These are phyloP conservation scores for Litsea cubeba DNA, from an alignment of 164 flowering plant species.

Conservation along the genomic window DNA sequence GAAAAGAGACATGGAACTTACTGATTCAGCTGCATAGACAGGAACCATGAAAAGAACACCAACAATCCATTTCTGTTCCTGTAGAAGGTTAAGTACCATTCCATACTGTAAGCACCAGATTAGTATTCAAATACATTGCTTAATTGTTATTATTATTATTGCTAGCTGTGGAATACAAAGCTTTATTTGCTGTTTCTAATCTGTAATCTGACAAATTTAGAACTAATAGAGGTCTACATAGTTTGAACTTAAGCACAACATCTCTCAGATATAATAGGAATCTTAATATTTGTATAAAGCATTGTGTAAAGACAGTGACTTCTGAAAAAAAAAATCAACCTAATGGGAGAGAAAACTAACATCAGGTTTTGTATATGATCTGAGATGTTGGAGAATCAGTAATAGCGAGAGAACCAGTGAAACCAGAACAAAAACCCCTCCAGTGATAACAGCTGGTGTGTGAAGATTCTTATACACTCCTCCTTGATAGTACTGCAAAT, in stretches of 20 bases:
- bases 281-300: not conserved
- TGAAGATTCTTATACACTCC: constrained; percentile 40
- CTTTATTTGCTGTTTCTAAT: not conserved
- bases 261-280: not conserved
- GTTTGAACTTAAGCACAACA: not conserved
- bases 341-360: constrained; percentile 37
- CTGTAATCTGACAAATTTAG: not conserved
- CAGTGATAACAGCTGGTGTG: constrained; percentile 46
- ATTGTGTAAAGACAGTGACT: not conserved
- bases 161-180: not conserved
- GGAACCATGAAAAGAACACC: constrained; percentile 85
- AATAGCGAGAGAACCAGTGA: constrained; percentile 53
- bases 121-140: not conserved
- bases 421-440: constrained; percentile 41
- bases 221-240: not conserved
- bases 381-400: constrained; percentile 69
- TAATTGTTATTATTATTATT: no score
- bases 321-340: not conserved
- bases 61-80: constrained; percentile 87
- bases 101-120: no score
- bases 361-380: constrained; percentile 72
- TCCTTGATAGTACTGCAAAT: constrained; percentile 12
- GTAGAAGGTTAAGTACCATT: constrained; percentile 9
- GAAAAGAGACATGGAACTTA: constrained; percentile 31
- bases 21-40: constrained; percentile 75